Conservation (phyloP, 441 rosid species). For the Syzygium malaccense region DNA sequence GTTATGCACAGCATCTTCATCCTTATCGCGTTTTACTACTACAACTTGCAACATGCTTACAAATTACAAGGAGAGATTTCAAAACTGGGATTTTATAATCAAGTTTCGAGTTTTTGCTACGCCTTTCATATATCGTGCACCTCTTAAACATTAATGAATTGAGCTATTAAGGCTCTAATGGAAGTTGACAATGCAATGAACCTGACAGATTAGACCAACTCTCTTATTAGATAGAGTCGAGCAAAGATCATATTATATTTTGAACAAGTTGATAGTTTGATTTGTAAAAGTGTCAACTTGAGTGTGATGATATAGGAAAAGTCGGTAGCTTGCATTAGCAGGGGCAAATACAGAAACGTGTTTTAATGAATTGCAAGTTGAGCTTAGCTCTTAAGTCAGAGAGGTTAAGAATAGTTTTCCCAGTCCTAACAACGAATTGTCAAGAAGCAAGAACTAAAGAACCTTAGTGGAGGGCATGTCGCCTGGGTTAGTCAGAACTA, state of each 20-base stretch:
- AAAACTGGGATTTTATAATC: neutral
- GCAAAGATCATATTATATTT: neutral
- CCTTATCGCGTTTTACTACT: neutral
- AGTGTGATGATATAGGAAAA: neutral
- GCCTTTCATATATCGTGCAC: neutral
- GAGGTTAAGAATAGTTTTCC: neutral
- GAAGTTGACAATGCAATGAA: neutral
- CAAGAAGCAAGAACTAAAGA: neutral
- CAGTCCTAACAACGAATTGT: neutral
- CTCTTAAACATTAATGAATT: neutral
- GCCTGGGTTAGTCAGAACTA: neutral
- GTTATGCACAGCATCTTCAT: neutral
- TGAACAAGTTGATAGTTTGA: neutral
- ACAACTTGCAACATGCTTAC: neutral
- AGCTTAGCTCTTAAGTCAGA: neutral
- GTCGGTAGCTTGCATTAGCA: neutral
- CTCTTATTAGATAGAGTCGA: neutral
- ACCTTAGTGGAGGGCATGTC: neutral
- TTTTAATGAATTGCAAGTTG: neutral
- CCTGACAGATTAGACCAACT: neutral
- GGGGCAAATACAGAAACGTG: neutral
- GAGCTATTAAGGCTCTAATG: neutral
- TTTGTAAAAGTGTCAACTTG: neutral
- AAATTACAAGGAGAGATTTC: neutral
- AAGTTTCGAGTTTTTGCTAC: neutral